Evolutionary conservation across 305 asterid species (phyloP), one percentile per base, ranked within the genome.

Genomic region (Fraxinus xanthoxyloides): DNA sequence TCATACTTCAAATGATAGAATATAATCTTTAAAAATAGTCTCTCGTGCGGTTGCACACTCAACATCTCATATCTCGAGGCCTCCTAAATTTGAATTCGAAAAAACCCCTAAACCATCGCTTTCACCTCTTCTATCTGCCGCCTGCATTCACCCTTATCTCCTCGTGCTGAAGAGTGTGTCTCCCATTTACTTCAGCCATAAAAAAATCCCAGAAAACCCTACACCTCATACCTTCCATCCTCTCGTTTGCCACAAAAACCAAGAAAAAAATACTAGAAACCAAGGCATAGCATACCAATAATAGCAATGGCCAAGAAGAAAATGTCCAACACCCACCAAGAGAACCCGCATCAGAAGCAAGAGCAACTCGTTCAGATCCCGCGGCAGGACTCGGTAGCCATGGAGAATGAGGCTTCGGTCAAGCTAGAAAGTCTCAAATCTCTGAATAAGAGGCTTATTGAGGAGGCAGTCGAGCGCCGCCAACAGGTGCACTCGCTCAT

Each of bases 231-330:
- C 81, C 81, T 35, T 30, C 78, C 26, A 82, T 88, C 87, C 80
- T 51, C 7, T 75, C 81, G 31, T 30, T 70, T 5, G 72, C 86
- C 84, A 54, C 83, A 12, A 1, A 56, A 15, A 28, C 2, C 2
- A 51, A 30, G 3, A 34, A 30, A 70, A 17, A 40, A 8, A 8
- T 38, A n/a, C 56, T 34, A 56, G 69, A 59, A 59, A 59, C 3
- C 69, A 7, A 59, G 69, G 12, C 13, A 7, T 23, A 59, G 26
- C 26, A n/a, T 5, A 6, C 30, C 28, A 5, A 19, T 59, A 54
- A 34, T 15, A 36, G 6, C 79, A 43, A 91, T 92, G 95, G 93
- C 95, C 70, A 92, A 86, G 91, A 92, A 89, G 91, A 92, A 90
- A 77, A 72, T 54, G n/a, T 83, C 92, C 65, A 77, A 84, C 4